A percentile compares a stretch with the other conserved stretches of the same genome.
phyloP scores from a whole-genome alignment of 2,329 filamentous ascomycete genomes.

The Lanzia echinophila region DNA sequence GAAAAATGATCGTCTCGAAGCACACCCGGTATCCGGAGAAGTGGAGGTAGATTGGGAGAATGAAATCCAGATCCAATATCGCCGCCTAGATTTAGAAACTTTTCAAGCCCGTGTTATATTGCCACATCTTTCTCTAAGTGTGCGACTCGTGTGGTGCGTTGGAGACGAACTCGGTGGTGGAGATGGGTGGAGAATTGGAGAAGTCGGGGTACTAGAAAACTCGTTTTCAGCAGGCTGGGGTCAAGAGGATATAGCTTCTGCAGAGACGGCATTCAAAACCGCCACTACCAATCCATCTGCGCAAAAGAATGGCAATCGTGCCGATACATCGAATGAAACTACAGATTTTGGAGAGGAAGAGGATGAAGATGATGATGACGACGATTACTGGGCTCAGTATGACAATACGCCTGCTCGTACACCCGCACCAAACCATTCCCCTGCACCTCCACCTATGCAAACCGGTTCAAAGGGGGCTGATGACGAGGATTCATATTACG shows the following conservation, averaged over 20 bases:
- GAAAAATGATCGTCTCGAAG: slow-evolving; percentile 59
- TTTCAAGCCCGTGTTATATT: slow-evolving; percentile 61
- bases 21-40: slow-evolving; percentile 76
- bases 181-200: slow-evolving; percentile 66
- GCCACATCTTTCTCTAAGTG: slow-evolving; percentile 53
- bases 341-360: slow-evolving; percentile 37
- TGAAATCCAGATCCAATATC: slow-evolving; percentile 58
- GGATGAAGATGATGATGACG: slow-evolving; percentile 67
- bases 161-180: slow-evolving; percentile 47
- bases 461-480: slow-evolving; percentile 24
- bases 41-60: slow-evolving; percentile 64
- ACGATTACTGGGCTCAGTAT: slow-evolving; percentile 76
- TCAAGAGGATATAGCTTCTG: slow-evolving; percentile 46
- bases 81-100: slow-evolving; percentile 68
- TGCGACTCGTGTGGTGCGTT: slow-evolving; percentile 64
- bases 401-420: slow-evolving; percentile 63
- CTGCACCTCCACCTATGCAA: slow-evolving; percentile 42
- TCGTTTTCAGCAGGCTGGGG: slow-evolving; percentile 46
- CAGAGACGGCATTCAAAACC: slow-evolving; percentile 49
- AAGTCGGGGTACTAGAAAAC: slow-evolving; percentile 55
- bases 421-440: slow-evolving; percentile 55
- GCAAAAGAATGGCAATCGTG: neutral
- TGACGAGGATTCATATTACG: slow-evolving; percentile 66
- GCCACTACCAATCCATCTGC: neutral
- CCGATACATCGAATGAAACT: neutral